Evolutionary conservation across 768 basidiomycete species (phyloP), one percentile per base, ranked within the genome.

Genomic region (Tylopilus cervinicoccineus): DNA sequence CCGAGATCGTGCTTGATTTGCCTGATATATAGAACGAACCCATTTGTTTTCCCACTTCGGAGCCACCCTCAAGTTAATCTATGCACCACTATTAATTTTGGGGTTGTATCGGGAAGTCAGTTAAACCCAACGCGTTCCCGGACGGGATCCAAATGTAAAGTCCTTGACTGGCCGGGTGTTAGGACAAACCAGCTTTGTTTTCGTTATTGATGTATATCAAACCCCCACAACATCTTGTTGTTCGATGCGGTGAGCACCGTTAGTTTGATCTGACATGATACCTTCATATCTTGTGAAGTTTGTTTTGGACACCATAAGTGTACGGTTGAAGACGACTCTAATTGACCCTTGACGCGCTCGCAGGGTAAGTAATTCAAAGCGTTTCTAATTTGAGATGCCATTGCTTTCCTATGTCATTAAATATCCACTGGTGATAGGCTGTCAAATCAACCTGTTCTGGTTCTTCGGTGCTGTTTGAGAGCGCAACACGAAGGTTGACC

Each of bases 21-120:
- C 43, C 22, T 14, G 39, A 29, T 22, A 37, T 17, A 41, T n/a
- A 53, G 43, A 53, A 65, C 11, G 60, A 22, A 29, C 63, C 65
- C 51, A 65, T 43, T 22, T 23, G 52, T 37, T 54, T 44, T 29
- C 47, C 53, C 29, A 43, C 31, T 13, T 44, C 38, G 14, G 65
- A 60, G 26, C 13, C 4, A 12, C 45, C 34, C 23, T 44, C 9
- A 16, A 50, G 2, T 37, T 51, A n/a, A 24, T 43, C 65, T 63
- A 64, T 28, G 39, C 12, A 9, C 57, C 62, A 9, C 44, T 40
- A 4, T 9, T 22, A 27, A 3, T n/a, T 44, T 53, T 59, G 29
- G 63, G 63, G 29, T 65, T 67, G 31, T 59, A 64, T 49, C 49
- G 65, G 45, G 60, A 62, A 2, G 38, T 43, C 9, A 57, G 65